phyloP scores from a whole-genome alignment of 345 rosid species.

The Cardamine occulta region DNA sequence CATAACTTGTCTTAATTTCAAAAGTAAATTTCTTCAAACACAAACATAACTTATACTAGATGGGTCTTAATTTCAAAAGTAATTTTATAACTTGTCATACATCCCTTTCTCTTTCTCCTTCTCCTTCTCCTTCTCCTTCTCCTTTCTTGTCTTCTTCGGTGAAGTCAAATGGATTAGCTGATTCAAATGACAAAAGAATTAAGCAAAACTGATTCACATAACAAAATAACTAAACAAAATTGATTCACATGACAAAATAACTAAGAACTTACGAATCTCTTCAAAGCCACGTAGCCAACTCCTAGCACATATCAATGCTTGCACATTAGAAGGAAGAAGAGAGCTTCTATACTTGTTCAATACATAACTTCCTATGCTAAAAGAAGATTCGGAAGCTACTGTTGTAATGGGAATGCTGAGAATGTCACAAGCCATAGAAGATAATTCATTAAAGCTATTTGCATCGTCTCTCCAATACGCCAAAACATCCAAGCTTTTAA shows the following conservation, averaged over 20 bases:
- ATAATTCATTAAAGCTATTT: not conserved
- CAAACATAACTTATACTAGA: too few relatives aligned
- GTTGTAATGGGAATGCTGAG: not conserved
- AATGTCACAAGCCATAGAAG: not conserved
- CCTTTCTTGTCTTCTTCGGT: too few relatives aligned
- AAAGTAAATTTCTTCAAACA: too few relatives aligned
- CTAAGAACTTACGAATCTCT: not conserved
- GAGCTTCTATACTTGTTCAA: not conserved
- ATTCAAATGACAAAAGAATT: too few relatives aligned
- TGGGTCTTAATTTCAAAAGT: too few relatives aligned
- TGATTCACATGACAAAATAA: not conserved
- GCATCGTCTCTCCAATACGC: not conserved
- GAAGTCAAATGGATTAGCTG: too few relatives aligned
- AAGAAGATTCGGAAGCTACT: not conserved
- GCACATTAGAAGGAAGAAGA: not conserved
- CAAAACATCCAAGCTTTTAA: not conserved
- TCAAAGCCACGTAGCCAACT: not conserved
- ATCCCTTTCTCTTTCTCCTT: too few relatives aligned
- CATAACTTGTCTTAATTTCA: too few relatives aligned
- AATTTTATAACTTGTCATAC: too few relatives aligned
- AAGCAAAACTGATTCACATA: too few relatives aligned
- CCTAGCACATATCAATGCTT: not conserved
- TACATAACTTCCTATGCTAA: not conserved
- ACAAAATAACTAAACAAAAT: too few relatives aligned
- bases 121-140: not conserved